Evolutionary conservation across 768 basidiomycete species (phyloP).

Genomic region (Mycena leptocephala): DNA sequence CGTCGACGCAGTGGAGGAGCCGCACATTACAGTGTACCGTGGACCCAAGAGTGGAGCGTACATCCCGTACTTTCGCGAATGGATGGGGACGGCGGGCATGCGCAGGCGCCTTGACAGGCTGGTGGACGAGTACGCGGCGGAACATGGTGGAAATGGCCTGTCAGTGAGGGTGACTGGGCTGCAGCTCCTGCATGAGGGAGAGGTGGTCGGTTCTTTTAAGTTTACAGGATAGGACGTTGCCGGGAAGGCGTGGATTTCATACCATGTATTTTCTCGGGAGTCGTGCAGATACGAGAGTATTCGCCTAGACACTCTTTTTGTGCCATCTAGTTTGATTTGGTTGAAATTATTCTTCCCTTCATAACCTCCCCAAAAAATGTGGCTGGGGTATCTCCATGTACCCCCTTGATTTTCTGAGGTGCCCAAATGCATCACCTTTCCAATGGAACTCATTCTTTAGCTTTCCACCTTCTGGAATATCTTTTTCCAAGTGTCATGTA

Average conservation of each 20-base stretch:
- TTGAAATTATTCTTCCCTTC: no score
- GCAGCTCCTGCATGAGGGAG: background rate
- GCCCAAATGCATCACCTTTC: no score
- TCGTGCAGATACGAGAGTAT: no score
- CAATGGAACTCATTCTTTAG: no score
- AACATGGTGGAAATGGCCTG: slow-evolving; percentile 3
- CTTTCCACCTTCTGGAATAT: no score
- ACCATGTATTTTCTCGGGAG: background rate
- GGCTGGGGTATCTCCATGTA: no score
- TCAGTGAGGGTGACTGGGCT: slow-evolving; percentile 8
- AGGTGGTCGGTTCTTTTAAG: background rate
- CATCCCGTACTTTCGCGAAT: background rate
- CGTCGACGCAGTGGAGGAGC: background rate
- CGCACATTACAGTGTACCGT: slow-evolving; percentile 6
- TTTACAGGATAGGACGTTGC: background rate
- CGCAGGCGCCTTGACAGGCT: slow-evolving; percentile 1
- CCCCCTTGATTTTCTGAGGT: no score
- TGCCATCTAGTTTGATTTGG: no score
- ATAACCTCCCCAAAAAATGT: no score
- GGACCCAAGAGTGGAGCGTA: background rate
- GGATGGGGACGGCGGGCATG: background rate
- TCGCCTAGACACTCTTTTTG: no score
- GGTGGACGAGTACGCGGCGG: slow-evolving; percentile 3
- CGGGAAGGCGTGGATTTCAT: background rate
- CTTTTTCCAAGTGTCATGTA: no score